phyloP scores from a whole-genome alignment of 768 basidiomycete species.

The Cantharellus anzutake region DNA sequence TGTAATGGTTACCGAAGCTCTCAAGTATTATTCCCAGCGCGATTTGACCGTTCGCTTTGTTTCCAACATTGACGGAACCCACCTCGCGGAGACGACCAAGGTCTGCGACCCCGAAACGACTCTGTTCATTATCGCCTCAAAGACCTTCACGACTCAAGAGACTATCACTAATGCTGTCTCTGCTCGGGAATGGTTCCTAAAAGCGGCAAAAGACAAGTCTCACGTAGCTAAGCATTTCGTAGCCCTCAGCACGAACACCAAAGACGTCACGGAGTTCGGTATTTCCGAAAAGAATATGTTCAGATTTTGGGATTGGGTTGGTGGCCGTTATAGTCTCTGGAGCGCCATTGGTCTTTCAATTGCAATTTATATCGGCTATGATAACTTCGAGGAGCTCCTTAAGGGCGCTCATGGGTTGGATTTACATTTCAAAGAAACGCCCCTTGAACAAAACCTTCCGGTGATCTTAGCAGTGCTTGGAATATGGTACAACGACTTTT shows the following conservation, averaged over 20 bases:
- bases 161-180: constrained; percentile 97
- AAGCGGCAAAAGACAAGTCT: constrained; percentile 58
- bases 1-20: constrained; percentile 97
- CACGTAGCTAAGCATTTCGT: constrained; percentile 99
- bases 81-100: constrained; percentile 74
- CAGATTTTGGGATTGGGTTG: constrained; percentile 99
- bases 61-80: constrained; percentile 96
- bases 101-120: constrained; percentile 79
- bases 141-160: constrained; percentile 99
- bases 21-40: constrained; percentile 82
- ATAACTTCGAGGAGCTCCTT: constrained; percentile 81
- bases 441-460: constrained; percentile 78
- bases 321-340: constrained; percentile 96
- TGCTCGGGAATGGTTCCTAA: constrained; percentile 88
- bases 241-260: constrained; percentile 90
- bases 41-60: constrained; percentile 80
- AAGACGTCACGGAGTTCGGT: constrained; percentile 83
- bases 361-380: constrained; percentile 79
- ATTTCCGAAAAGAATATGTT: constrained; percentile 92
- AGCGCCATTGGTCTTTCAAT: constrained; percentile 95
- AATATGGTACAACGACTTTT: constrained; percentile 99
- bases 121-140: constrained; percentile 94
- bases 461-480: constrained; percentile 79
- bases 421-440: constrained; percentile 81
- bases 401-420: constrained; percentile 96